These are phyloP conservation scores for Cercospora brassicicola DNA, from an alignment of 2,329 filamentous ascomycete species.

Conservation along the genomic window DNA sequence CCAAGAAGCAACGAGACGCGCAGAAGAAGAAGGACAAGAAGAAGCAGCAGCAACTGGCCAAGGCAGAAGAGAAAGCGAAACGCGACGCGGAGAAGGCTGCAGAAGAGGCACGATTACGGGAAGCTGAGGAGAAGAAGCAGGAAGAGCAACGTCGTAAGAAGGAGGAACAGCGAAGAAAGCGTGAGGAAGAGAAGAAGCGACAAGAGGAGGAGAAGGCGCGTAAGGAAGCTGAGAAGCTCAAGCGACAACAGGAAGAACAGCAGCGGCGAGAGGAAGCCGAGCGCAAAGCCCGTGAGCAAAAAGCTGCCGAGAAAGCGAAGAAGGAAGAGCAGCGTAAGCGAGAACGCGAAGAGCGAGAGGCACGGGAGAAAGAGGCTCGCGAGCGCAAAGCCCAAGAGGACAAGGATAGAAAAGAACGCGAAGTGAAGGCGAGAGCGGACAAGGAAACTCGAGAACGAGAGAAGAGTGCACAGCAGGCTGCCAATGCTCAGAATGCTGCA, in stretches of 20 bases:
- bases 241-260: slow-evolving; percentile 77
- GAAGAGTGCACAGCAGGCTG: slow-evolving; percentile 45
- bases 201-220: slow-evolving; percentile 83
- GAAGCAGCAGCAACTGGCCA: slow-evolving; percentile 79
- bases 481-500: slow-evolving; percentile 36
- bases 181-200: slow-evolving; percentile 83
- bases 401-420: slow-evolving; percentile 61
- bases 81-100: slow-evolving; percentile 86
- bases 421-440: slow-evolving; percentile 52
- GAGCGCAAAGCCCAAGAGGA: slow-evolving; percentile 64
- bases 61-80: slow-evolving; percentile 86
- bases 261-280: slow-evolving; percentile 83
- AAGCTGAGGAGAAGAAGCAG: slow-evolving; percentile 72
- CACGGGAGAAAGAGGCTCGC: slow-evolving; percentile 71
- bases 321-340: slow-evolving; percentile 72
- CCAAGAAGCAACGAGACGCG: slow-evolving; percentile 90
- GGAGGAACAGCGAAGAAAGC: slow-evolving; percentile 89
- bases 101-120: slow-evolving; percentile 75
- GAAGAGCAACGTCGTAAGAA: slow-evolving; percentile 79
- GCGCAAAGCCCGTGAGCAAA: slow-evolving; percentile 75
- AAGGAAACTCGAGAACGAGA: slow-evolving; percentile 42
- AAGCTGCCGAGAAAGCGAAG: slow-evolving; percentile 77
- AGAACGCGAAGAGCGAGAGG: slow-evolving; percentile 62
- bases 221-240: slow-evolving; percentile 82
- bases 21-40: slow-evolving; percentile 96